Evolutionary conservation across 2,329 filamentous ascomycete genomes (phyloP).

Genomic region (Fusarium circinatum): DNA sequence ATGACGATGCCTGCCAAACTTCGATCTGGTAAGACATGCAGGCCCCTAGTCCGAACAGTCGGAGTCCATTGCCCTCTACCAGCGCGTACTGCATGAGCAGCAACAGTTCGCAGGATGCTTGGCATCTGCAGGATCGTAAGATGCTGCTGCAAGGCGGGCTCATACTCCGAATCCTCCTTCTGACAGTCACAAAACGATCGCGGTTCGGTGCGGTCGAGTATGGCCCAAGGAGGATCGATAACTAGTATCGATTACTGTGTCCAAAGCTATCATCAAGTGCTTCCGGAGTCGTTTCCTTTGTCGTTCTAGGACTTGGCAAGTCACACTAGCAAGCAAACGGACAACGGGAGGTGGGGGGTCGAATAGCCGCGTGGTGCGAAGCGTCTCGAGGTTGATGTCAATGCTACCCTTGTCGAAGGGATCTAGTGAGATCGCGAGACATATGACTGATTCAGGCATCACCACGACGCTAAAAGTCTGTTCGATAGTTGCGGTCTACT

Average conservation of each 20-base stretch:
- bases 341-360: slow-evolving; percentile 5
- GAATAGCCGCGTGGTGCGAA: slow-evolving; percentile 36
- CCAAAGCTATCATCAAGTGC: background rate
- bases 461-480: slow-evolving; percentile 10
- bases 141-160: background rate
- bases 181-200: background rate
- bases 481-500: slow-evolving; percentile 1
- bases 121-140: slow-evolving; percentile 4
- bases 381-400: slow-evolving; percentile 14
- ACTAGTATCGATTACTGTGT: background rate
- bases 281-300: slow-evolving; percentile 23
- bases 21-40: slow-evolving; percentile 17
- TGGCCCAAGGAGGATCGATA: background rate
- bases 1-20: slow-evolving; percentile 3
- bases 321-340: slow-evolving; percentile 17
- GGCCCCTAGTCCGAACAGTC: background rate
- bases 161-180: background rate
- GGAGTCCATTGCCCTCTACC: background rate
- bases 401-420: background rate
- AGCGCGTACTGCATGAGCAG: background rate
- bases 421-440: slow-evolving; percentile 15
- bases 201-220: background rate
- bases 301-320: slow-evolving; percentile 8
- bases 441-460: slow-evolving; percentile 13
- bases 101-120: slow-evolving; percentile 7